Conservation (phyloP, 441 rosid genomes). For the Pelargonium cotyledonis region DNA sequence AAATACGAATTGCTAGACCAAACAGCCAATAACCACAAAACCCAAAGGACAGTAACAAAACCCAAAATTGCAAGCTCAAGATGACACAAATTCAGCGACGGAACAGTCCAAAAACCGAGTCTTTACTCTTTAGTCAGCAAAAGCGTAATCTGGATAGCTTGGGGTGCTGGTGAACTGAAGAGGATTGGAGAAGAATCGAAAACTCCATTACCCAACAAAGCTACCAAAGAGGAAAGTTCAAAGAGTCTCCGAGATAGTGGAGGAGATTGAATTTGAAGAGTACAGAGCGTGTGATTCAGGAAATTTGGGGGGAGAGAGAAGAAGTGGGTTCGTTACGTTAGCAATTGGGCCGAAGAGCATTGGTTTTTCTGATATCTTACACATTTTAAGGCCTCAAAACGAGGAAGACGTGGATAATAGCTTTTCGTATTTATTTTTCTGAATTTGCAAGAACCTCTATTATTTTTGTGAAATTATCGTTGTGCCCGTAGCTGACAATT, state of each 20-base stretch:
- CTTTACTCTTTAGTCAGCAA: not conserved
- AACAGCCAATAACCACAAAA: too few relatives aligned
- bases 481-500: too few relatives aligned
- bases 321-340: constrained; percentile 2
- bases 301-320: not conserved
- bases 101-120: too few relatives aligned
- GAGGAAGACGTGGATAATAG: constrained; percentile 13
- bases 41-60: too few relatives aligned
- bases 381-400: constrained; percentile 18
- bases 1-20: too few relatives aligned
- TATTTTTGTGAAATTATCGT: too few relatives aligned
- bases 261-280: not conserved
- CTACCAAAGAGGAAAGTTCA: not conserved
- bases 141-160: constrained; percentile 17
- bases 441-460: constrained; percentile 9
- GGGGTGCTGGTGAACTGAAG: constrained; percentile 8
- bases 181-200: constrained; percentile 15
- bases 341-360: constrained; percentile 4
- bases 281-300: not conserved
- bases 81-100: too few relatives aligned
- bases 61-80: too few relatives aligned
- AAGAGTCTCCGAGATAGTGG: not conserved
- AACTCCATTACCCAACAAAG: constrained; percentile 12
- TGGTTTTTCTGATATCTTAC: too few relatives aligned
- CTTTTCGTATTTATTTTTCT: not conserved